Evolutionary conservation across 208 protist species (phyloP).

Genomic region (Zelonia costaricensis): DNA sequence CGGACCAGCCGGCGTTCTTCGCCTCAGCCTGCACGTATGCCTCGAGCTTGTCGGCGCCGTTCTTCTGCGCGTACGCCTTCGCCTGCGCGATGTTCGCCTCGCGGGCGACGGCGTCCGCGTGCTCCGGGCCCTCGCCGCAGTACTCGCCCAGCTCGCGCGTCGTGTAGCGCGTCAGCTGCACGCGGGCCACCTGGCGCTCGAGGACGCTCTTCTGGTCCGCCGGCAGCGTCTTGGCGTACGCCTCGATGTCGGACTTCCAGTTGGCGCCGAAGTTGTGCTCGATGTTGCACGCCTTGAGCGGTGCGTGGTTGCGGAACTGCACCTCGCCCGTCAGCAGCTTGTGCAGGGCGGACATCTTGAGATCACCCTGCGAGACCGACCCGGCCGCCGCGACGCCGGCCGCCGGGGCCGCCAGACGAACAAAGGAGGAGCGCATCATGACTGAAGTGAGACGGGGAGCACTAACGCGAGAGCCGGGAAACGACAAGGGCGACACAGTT

Average conservation of each 20-base stretch:
- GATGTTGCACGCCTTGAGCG: constrained; percentile 88
- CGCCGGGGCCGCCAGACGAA: constrained; percentile 37
- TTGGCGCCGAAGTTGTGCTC: constrained; percentile 86
- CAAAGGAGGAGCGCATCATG: constrained; percentile 66
- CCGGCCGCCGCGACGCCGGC: constrained; percentile 25
- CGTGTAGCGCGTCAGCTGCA: constrained; percentile 87
- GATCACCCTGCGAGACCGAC: constrained; percentile 34
- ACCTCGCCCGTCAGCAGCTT: constrained; percentile 87
- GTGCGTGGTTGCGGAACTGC: constrained; percentile 83
- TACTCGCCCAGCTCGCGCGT: constrained; percentile 84
- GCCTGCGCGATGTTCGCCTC: constrained; percentile 78
- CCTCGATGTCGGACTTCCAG: constrained; percentile 71
- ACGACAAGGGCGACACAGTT: no score
- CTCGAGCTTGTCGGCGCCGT: constrained; percentile 78
- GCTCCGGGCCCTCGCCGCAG: constrained; percentile 67
- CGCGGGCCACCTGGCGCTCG: constrained; percentile 77
- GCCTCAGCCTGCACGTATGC: constrained; percentile 76
- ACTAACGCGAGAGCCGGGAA: constrained; percentile 1
- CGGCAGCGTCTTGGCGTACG: constrained; percentile 72
- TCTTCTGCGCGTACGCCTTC: constrained; percentile 57
- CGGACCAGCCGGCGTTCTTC: constrained; percentile 86
- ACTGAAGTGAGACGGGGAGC: neutral
- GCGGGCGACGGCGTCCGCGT: constrained; percentile 70
- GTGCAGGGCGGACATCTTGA: constrained; percentile 82
- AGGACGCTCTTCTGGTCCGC: constrained; percentile 71